Evolutionary conservation across 1,284 basidiomycete genomes (phyloP).

Genomic region (Blastosporella zonata): DNA sequence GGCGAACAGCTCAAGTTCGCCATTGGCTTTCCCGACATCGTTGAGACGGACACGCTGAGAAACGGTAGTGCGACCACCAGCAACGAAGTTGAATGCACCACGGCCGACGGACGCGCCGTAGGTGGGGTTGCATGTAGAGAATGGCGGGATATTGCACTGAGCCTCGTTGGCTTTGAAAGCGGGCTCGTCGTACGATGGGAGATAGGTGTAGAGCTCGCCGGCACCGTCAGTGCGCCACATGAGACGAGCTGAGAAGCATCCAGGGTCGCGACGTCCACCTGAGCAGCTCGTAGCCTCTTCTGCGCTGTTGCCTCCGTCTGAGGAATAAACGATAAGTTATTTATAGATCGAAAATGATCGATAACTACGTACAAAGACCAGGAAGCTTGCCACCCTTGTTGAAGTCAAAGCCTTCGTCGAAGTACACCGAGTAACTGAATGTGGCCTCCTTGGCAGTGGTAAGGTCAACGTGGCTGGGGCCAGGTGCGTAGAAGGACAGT

Average conservation of each 20-base stretch:
- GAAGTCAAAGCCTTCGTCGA: constrained; percentile 51
- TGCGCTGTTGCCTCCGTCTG: constrained; percentile 50
- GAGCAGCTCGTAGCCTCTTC: constrained; percentile 45
- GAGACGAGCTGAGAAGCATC: constrained; percentile 54
- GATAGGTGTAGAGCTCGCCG: constrained; percentile 62
- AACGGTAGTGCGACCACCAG: constrained; percentile 60
- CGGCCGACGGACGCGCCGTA: constrained; percentile 72
- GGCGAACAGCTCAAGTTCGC: constrained; percentile 55
- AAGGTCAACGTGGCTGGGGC: constrained; percentile 41
- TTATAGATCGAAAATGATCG: constrained; percentile 31
- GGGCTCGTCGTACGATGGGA: constrained; percentile 38
- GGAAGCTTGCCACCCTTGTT: constrained; percentile 53
- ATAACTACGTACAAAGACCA: constrained; percentile 43
- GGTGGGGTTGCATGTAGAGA: constrained; percentile 58
- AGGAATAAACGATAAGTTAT: constrained; percentile 9
- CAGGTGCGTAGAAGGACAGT: constrained; percentile 58
- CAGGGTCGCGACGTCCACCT: constrained; percentile 44
- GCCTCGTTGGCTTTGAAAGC: constrained; percentile 49
- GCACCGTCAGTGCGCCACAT: constrained; percentile 52
- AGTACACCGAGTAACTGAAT: constrained; percentile 61
- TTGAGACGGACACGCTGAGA: constrained; percentile 62
- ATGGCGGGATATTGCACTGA: constrained; percentile 52
- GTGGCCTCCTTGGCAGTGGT: constrained; percentile 49
- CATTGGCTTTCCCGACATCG: constrained; percentile 52
- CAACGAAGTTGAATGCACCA: constrained; percentile 64